Evolutionary conservation across 2,329 filamentous ascomycete species (phyloP).

Genomic region (Colletotrichum agaves): DNA sequence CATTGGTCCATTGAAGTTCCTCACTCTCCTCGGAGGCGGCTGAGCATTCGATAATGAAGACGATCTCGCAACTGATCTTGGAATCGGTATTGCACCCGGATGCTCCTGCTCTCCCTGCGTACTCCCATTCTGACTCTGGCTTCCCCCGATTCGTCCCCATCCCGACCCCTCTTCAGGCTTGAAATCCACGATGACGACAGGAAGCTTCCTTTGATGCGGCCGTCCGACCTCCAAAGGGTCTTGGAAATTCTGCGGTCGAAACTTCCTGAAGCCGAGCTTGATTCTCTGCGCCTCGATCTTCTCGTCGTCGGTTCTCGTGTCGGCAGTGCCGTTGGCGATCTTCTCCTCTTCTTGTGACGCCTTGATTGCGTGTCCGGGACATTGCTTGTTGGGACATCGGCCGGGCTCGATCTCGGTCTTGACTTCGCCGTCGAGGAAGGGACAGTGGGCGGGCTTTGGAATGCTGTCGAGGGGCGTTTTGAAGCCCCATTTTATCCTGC

Average conservation of each 20-base stretch:
- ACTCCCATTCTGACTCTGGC: not conserved
- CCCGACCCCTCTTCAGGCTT: conserved; percentile 7
- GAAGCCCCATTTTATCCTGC: conserved; percentile 27
- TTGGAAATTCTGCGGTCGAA: conserved; percentile 12
- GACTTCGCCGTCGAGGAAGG: conserved; percentile 24
- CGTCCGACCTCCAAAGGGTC: conserved; percentile 30
- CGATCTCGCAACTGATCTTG: not conserved
- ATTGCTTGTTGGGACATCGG: conserved; percentile 26
- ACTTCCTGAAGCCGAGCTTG: conserved; percentile 24
- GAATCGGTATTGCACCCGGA: not conserved
- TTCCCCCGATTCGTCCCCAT: not conserved
- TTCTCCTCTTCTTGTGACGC: conserved; percentile 15
- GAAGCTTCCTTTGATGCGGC: conserved; percentile 26
- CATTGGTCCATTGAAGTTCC: conserved; percentile 24
- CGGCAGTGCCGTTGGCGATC: conserved; percentile 63
- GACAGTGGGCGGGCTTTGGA: conserved; percentile 30
- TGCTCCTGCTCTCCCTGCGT: not conserved
- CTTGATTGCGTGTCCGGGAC: conserved; percentile 16
- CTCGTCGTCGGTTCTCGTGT: conserved; percentile 89
- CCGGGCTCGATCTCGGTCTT: conserved; percentile 30
- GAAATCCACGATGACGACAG: conserved; percentile 15
- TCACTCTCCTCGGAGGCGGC: conserved; percentile 3
- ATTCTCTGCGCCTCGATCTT: conserved; percentile 75
- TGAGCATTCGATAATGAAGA: not conserved
- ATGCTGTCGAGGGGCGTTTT: conserved; percentile 18